Evolutionary conservation across 345 rosid species (phyloP), one percentile per base, ranked within the genome.

Genomic region (Linum usitatissimum): DNA sequence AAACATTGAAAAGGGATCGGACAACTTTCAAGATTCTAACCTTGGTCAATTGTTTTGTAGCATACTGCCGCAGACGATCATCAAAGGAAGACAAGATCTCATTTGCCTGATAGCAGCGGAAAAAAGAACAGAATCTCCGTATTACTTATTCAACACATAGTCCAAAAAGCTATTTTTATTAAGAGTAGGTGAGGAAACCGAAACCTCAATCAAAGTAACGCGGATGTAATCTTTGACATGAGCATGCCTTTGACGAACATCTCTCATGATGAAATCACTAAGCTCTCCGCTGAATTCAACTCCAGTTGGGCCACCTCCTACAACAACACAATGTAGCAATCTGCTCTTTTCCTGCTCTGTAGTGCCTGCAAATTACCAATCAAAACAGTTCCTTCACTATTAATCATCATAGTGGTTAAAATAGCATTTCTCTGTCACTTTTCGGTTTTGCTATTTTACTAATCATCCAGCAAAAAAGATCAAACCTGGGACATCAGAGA

Each of bases 231-330:
- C 78, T 71, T 93, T 83, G 20, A 93, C 97, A 62, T 93, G 96
- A 6, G 87, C 74, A 61, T 93, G 87, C 83, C 90, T 73, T 72
- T 93, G 81, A 53, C 69, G 90, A 78, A 87, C 99, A 78, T 93
- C 99, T 66, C 59, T 86, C 79, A 58, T 80, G 55, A 93, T 90
- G 67, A 93, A 93, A 70, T 93, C 99, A 76, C 99, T 87, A 38
- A 90, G 82, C 68, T 93, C 97, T 54, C 99, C 99, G 28, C 97
- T 93, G 73, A 93, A 93, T 82, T 90, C 99, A 30, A 93, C 97
- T 31, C 99, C 97, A 0, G 99, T 93, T 1, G 99, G 97, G 62
- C 97, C 97, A 66, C 96, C 99, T 73, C 99, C 99, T 4, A 93
- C 99, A 53, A 93, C 97, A 66, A 93, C 94, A 68, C 96, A 90